Base-by-base conservation (phyloP, 2,329 filamentous ascomycete species). In the Botrytis elliptica region DNA sequence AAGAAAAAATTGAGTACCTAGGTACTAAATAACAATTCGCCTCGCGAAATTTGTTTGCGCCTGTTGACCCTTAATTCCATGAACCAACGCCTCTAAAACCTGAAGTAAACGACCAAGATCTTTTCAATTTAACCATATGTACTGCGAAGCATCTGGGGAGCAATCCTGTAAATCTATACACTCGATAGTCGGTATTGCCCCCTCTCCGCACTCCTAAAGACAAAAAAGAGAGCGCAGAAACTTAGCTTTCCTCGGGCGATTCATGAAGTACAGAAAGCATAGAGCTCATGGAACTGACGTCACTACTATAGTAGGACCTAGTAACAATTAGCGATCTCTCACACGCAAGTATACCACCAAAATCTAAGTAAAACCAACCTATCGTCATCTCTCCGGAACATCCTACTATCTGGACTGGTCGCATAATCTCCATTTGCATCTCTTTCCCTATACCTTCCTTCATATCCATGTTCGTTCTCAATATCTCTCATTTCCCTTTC, bases 221-320 rank as follows among this genome's bases (percentile, higher is more conserved):
- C n/a, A 66, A 49, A 67, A 16, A 49, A 36, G 1, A 46, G 20
- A 49, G 33, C 29, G 1, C 49, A 16, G 6, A 9, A 12, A 59
- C 49, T 59, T 57, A 72, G 57, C 29, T 33, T 67, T 72, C 70
- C 12, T 72, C 62, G 20, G 70, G 70, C 1, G 62, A 66, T 49
- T 72, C 70, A 22, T 67, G 49, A n/a, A 72, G 62, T 18, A 67
- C 62, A 46, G 70, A 72, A 18, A 72, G 63, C 62, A 72, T 72
- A 22, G 70, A 72, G 14, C 70, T 67, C 60, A 67, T 22, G 4
- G 70, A 46, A 12, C 70, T 72, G 42, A 67, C n/a, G 44, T 60
- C 70, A 46, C 62, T 67, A 36, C 49, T 57, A 29, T 67, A 72
- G 22, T 71, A 44, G 18, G 70, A 72, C n/a, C 70, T 72, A 59